Conservation (phyloP, 164 flowering plant species). For the Kalanchoe fedtschenkoi region DNA sequence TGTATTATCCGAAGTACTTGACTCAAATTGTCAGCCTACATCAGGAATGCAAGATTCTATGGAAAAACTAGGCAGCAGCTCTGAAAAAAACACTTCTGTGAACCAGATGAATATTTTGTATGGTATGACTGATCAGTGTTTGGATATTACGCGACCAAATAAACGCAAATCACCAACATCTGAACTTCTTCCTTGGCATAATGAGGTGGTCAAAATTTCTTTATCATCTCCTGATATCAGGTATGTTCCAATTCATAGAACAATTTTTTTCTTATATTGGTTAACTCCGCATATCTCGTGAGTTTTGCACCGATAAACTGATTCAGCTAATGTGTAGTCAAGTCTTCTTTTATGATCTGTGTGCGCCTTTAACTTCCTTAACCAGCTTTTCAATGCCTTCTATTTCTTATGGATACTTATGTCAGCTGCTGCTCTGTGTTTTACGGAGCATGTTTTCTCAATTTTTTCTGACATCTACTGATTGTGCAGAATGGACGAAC, state of each 20-base stretch:
- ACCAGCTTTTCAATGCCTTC: not conserved
- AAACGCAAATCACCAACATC: not conserved
- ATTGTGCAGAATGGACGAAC: conserved; percentile 46
- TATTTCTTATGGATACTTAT: not conserved
- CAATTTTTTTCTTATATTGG: not conserved
- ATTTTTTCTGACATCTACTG: conserved; percentile 26
- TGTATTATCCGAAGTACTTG: not conserved
- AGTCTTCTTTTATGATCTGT: not conserved
- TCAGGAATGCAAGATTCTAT: not conserved
- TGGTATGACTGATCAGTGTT: not conserved
- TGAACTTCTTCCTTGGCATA: conserved; percentile 4
- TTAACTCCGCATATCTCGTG: not conserved
- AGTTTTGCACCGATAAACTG: not conserved
- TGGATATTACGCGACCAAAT: not conserved
- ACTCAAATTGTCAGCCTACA: not conserved
- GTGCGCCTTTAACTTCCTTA: too few species aligned
- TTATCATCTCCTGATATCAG: not conserved
- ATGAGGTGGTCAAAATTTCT: not conserved
- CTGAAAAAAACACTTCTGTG: not conserved
- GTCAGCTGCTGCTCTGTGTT: not conserved
- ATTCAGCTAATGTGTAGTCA: not conserved
- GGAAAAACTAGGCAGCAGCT: not conserved
- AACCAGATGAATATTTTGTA: conserved; percentile 3
- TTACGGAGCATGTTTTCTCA: conserved; percentile 21
- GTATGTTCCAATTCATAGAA: not conserved